These are phyloP conservation scores for Candida albicans DNA, from an alignment of 1,139 yeast species.

Conservation along the genomic window DNA sequence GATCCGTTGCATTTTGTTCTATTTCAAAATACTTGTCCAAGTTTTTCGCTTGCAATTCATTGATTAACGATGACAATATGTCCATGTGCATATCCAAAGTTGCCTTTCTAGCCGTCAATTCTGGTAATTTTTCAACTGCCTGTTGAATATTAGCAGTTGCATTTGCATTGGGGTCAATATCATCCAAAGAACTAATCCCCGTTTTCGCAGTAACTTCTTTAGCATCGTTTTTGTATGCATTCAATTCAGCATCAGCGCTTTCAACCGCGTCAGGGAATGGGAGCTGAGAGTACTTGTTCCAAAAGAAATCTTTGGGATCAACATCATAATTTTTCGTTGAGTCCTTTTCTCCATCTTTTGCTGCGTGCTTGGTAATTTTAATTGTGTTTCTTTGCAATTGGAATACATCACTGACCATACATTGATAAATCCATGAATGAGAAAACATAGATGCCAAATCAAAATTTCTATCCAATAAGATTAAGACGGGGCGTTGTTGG, in stretches of 20 bases:
- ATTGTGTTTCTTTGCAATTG: constrained; percentile 75
- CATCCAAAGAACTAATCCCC: constrained; percentile 69
- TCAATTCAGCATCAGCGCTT: constrained; percentile 82
- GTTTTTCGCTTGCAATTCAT: constrained; percentile 79
- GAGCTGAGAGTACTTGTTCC: constrained; percentile 78
- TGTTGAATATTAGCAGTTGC: constrained; percentile 80
- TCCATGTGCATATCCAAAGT: constrained; percentile 97
- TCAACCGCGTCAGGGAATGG: constrained; percentile 99
- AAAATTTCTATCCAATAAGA: constrained; percentile 82
- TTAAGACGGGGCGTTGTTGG: constrained; percentile 68
- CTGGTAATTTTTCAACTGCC: constrained; percentile 91
- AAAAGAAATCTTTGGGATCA: constrained; percentile 90
- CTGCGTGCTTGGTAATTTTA: constrained; percentile 35
- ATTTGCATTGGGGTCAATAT: constrained; percentile 61
- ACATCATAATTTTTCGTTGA: constrained; percentile 68
- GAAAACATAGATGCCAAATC: constrained; percentile 93
- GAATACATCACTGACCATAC: constrained; percentile 92
- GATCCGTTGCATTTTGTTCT: constrained; percentile 73
- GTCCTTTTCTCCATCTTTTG: constrained; percentile 32
- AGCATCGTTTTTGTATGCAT: constrained; percentile 82
- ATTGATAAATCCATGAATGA: constrained; percentile 97
- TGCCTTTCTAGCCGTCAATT: constrained; percentile 81
- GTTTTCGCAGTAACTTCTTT: constrained; percentile 79
- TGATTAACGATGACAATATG: constrained; percentile 79
- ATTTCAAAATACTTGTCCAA: constrained; percentile 90